Conservation (phyloP, 2,329 filamentous ascomycete genomes). For the Pezicula radicicola region DNA sequence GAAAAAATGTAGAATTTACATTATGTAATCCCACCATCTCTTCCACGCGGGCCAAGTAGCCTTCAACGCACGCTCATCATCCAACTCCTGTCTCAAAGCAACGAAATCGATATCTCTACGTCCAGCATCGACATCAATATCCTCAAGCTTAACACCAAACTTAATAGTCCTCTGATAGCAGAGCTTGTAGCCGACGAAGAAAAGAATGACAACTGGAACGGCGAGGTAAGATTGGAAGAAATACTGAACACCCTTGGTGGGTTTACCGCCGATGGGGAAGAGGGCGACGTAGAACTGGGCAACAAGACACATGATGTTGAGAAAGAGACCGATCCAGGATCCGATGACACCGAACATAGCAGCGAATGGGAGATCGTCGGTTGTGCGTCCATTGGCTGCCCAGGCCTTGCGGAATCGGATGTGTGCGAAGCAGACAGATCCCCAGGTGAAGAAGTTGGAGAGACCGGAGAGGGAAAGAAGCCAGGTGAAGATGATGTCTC, state of each 20-base stretch:
- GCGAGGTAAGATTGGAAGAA: conserved; percentile 61
- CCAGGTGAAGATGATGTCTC: conserved; percentile 55
- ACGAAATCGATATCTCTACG: conserved; percentile 26
- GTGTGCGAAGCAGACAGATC: conserved; percentile 59
- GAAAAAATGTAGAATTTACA: background rate
- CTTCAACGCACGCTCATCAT: conserved; percentile 24
- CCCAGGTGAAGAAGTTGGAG: conserved; percentile 72
- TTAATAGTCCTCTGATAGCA: conserved; percentile 28
- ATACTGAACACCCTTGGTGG: conserved; percentile 18
- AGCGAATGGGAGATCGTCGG: conserved; percentile 42
- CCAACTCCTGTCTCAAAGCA: conserved; percentile 25
- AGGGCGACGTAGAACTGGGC: conserved; percentile 38
- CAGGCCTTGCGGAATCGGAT: conserved; percentile 63
- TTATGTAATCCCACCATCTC: conserved; percentile 12
- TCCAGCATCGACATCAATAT: conserved; percentile 27
- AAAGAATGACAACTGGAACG: conserved; percentile 49
- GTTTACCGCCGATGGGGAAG: conserved; percentile 17
- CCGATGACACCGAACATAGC: conserved; percentile 54
- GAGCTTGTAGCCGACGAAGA: conserved; percentile 67
- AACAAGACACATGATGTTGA: conserved; percentile 65
- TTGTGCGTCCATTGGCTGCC: conserved; percentile 52
- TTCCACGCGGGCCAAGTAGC: conserved; percentile 25
- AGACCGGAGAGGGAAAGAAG: conserved; percentile 68
- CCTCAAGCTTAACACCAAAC: conserved; percentile 21
- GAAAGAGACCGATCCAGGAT: conserved; percentile 63